Conservation (phyloP, 352 stramenopile genomes). For the Phytophthora quininea region DNA sequence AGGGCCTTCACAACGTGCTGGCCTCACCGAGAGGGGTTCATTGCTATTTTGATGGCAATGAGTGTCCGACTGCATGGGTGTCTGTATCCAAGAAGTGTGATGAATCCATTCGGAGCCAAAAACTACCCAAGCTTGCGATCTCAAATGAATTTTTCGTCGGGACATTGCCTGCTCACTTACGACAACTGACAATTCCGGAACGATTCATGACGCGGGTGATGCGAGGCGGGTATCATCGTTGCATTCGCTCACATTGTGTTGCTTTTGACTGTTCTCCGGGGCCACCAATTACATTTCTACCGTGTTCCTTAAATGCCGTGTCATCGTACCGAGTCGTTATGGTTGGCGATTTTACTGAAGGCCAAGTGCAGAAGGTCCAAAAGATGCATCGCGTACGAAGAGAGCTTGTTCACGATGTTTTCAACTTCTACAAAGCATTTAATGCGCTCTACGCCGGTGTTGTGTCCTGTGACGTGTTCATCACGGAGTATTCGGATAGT, state of each 20-base stretch:
- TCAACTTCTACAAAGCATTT: slow-evolving; percentile 5
- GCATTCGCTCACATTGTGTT: slow-evolving; percentile 8
- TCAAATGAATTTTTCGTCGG: background rate
- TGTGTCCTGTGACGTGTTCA: background rate
- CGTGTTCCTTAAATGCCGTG: background rate
- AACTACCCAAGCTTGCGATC: background rate
- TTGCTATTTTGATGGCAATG: background rate
- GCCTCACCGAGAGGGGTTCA: background rate
- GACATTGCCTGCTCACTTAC: background rate
- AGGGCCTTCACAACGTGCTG: background rate
- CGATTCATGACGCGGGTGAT: background rate
- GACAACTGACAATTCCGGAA: background rate
- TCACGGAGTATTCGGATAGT: background rate
- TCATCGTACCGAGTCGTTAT: slow-evolving; percentile 2
- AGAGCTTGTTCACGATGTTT: background rate
- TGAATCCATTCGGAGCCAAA: background rate
- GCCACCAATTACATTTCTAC: background rate
- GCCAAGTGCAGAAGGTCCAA: background rate
- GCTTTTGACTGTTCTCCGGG: slow-evolving; percentile 1
- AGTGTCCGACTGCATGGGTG: background rate
- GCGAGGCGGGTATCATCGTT: background rate
- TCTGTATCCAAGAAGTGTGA: background rate
- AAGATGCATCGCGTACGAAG: slow-evolving; percentile 9
- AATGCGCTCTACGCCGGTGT: background rate
- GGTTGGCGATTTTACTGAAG: slow-evolving; percentile 4